phyloP scores from a whole-genome alignment of 2,329 filamentous ascomycete genomes.

The Exophiala sideris region DNA sequence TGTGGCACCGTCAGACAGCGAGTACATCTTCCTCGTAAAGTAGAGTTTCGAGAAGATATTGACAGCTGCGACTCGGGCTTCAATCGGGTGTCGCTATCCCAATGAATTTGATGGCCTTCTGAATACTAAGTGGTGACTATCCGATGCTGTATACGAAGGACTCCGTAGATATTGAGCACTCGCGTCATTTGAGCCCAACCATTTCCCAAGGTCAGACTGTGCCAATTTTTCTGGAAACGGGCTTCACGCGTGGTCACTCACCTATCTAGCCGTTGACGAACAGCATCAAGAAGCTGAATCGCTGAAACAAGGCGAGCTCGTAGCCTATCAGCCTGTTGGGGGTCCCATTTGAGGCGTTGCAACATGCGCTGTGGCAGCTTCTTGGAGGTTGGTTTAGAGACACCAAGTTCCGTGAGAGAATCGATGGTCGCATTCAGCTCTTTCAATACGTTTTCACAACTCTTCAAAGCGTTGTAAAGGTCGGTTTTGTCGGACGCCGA shows the following conservation, averaged over 20 bases:
- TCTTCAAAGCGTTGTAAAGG: neutral
- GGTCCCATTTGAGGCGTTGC: conserved; percentile 10
- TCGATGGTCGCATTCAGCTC: conserved; percentile 9
- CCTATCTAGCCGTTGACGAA: conserved; percentile 4
- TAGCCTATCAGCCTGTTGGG: conserved; percentile 1
- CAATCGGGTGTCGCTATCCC: too few species aligned
- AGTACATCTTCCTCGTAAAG: too few species aligned
- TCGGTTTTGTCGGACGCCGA: neutral
- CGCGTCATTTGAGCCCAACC: too few species aligned
- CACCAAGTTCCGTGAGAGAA: conserved; percentile 2
- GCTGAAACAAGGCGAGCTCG: conserved; percentile 6
- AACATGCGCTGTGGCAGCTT: conserved; percentile 1
- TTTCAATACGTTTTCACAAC: conserved; percentile 4
- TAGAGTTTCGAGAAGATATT: too few species aligned
- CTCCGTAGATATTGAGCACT: too few species aligned
- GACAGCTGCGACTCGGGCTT: too few species aligned
- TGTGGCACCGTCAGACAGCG: neutral
- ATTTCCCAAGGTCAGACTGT: too few species aligned
- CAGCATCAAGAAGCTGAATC: conserved; percentile 1
- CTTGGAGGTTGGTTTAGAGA: neutral
- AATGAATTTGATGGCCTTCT: too few species aligned
- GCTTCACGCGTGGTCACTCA: neutral
- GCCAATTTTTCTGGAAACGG: too few species aligned
- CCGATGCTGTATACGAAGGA: too few species aligned
- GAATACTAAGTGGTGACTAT: too few species aligned